Base-by-base conservation (phyloP, 495 filamentous ascomycete species). In the Penicillium turbatum region DNA sequence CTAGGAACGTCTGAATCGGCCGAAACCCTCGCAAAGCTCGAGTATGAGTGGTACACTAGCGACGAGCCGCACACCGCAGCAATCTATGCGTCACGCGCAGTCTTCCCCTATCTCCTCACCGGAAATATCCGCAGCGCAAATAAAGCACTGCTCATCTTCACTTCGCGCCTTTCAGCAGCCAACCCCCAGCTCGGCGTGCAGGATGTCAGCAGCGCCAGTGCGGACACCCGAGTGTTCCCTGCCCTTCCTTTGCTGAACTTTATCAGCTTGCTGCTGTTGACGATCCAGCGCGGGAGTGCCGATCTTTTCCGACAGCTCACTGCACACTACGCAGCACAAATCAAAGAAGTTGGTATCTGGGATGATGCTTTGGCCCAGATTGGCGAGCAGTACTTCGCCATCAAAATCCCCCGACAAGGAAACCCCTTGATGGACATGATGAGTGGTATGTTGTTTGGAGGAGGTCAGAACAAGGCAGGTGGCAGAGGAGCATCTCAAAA, bases 371-470 rank as follows among this genome's bases (percentile, higher is more conserved):
- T 97, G 58, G 86, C 88, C 37, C 83, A 88, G 66, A 84, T 97
- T 57, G 93, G 87, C 36, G 92, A 97, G 79, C 92, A 93, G 81
- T 99, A 97, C 73, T 99, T 97, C 68, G 85, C 82, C n/a, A 96
- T 99, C 64, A 86, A 86, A 77, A 83, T 91, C 56, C 92, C 89
- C 27, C 78, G 86, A 44, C 88, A 92, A 72, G 85, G 85, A 37
- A 97, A 96, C 65, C 91, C 90, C 7, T 67, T 97, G 59, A 79
- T 97, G 62, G 95, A 97, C 61, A 97, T 99, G 90, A 95, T 97
- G 91, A 88, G 91, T 3, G 88, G 82, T 56, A 83, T 99, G 80
- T 85, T 97, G 66, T 90, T 90, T 6, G 90, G 90, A 46, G 83
- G 82, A 6, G 72, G 72, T 21, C 70, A 72, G 47, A 66, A 61